Percentiles rank a stretch among this genome's conserved stretches.
phyloP scores from a whole-genome alignment of 371 early-diverging fungal species.

The Rhizopus sp. region DNA sequence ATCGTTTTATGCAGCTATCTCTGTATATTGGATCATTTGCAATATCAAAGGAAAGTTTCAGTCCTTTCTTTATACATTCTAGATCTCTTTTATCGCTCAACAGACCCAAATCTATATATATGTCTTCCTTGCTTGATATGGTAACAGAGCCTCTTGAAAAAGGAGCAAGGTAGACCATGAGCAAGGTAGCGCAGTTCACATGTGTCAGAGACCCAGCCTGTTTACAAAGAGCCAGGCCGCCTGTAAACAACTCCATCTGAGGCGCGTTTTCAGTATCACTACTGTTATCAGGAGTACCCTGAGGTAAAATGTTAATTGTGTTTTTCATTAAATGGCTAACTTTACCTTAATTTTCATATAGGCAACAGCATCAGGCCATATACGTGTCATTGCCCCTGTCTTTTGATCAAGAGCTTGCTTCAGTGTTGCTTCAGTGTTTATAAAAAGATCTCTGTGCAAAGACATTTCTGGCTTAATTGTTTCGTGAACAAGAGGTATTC shows the following conservation, averaged over 20 bases:
- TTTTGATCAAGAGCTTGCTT: constrained; percentile 9
- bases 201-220: constrained; percentile 20
- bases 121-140: not conserved
- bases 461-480: constrained; percentile 20
- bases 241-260: constrained; percentile 32
- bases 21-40: constrained; percentile 13
- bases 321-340: not conserved
- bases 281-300: constrained; percentile 30
- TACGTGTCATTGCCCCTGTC: constrained; percentile 23
- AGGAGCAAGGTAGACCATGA: constrained; percentile 24
- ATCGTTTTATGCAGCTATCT: constrained; percentile 14
- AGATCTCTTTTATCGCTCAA: constrained; percentile 23
- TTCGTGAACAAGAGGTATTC: constrained; percentile 22
- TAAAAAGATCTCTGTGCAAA: constrained; percentile 16
- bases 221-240: constrained; percentile 25
- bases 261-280: constrained; percentile 17
- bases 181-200: constrained; percentile 14
- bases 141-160: constrained; percentile 26
- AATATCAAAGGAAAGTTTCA: constrained; percentile 17
- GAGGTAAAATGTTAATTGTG: not conserved
- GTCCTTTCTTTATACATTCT: constrained; percentile 20
- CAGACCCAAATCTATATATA: constrained; percentile 16
- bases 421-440: constrained; percentile 6
- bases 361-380: constrained; percentile 35
- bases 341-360: constrained; percentile 33